Base-by-base conservation (phyloP, 2,329 filamentous ascomycete genomes). In the Talaromyces sp. region DNA sequence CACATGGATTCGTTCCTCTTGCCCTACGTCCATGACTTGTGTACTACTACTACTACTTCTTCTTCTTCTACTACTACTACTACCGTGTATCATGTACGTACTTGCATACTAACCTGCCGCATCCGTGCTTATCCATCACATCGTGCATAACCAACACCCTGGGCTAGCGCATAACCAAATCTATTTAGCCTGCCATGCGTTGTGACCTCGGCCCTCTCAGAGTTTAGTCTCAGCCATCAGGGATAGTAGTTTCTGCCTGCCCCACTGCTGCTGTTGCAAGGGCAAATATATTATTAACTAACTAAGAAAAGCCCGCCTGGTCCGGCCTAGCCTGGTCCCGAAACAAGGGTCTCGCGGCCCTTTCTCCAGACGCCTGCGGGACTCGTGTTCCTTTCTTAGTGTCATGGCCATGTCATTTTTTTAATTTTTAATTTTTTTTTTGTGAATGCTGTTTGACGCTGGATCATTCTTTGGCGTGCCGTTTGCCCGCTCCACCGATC, bases 351-450 rank as follows among this genome's bases (percentile, higher is more conserved):
- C 61, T 54, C 56, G 50, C 42, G n/a, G 42, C 50, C 60, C 42
- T n/a, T 40, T 50, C 34, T 62, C 58, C 56, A 44, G 51, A 50
- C 55, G 30, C 47, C 56, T 53, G 33, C 44, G 47, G 55, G 65
- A 64, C 70, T 68, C 64, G 55, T 68, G 10, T 56, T 71, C 71
- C 66, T 31, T 44, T 53, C 66, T 69, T 71, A 69, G 70, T 72
- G 71, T 74, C 72, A 75, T 74, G 70, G 72, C 73, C 70, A 72
- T 75, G 73, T 73, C 72, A 73, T 72, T 67, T 67, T 68, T 44
- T 55, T 42, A 31, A 10, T 30, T 51, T 58, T 34, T 50, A 1
- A 5, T 59, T 59, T 36, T 34, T 42, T 28, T 30, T 55, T 60
- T 51, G 28, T 31, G 23, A 30, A 5, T 30, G 7, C 14, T 51